phyloP scores from a whole-genome alignment of 2,329 filamentous ascomycete species.

The Pestalotiopsis sp. region DNA sequence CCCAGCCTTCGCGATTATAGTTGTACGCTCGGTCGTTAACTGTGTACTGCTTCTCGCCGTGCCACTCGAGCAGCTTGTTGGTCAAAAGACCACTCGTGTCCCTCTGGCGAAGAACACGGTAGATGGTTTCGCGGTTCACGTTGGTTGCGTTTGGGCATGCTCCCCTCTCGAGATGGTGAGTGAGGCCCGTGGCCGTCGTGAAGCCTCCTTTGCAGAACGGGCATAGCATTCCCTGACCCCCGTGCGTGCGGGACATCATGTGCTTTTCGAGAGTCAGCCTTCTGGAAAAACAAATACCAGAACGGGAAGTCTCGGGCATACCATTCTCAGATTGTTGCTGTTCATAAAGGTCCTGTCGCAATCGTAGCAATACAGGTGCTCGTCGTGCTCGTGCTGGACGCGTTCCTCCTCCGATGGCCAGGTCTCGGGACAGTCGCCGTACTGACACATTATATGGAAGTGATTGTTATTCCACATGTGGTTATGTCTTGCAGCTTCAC shows the following conservation, averaged over 20 bases:
- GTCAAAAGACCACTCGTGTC: slow-evolving; percentile 54
- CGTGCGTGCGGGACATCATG: slow-evolving; percentile 53
- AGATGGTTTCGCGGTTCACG: slow-evolving; percentile 51
- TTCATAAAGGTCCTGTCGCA: slow-evolving; percentile 36
- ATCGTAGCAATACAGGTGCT: slow-evolving; percentile 34
- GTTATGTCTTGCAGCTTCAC: slow-evolving; percentile 14
- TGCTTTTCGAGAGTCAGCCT: slow-evolving; percentile 44
- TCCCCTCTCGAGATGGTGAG: slow-evolving; percentile 59
- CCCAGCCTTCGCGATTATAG: slow-evolving; percentile 48
- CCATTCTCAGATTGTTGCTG: slow-evolving; percentile 34
- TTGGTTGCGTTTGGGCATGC: slow-evolving; percentile 47
- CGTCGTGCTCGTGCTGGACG: slow-evolving; percentile 28
- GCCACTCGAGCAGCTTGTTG: slow-evolving; percentile 52
- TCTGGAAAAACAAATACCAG: not conserved
- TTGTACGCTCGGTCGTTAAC: slow-evolving; percentile 49
- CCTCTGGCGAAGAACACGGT: slow-evolving; percentile 42
- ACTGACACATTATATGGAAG: slow-evolving; percentile 28
- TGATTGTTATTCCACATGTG: slow-evolving; percentile 35
- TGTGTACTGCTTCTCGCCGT: slow-evolving; percentile 34
- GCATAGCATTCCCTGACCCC: slow-evolving; percentile 46
- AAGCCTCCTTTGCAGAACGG: slow-evolving; percentile 55
- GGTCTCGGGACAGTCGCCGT: slow-evolving; percentile 23
- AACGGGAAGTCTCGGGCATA: slow-evolving; percentile 15
- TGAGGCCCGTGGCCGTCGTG: slow-evolving; percentile 54
- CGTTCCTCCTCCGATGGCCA: slow-evolving; percentile 18